These are phyloP conservation scores for Raphanus hybrid DNA, from an alignment of 441 rosid species.

Conservation along the genomic window DNA sequence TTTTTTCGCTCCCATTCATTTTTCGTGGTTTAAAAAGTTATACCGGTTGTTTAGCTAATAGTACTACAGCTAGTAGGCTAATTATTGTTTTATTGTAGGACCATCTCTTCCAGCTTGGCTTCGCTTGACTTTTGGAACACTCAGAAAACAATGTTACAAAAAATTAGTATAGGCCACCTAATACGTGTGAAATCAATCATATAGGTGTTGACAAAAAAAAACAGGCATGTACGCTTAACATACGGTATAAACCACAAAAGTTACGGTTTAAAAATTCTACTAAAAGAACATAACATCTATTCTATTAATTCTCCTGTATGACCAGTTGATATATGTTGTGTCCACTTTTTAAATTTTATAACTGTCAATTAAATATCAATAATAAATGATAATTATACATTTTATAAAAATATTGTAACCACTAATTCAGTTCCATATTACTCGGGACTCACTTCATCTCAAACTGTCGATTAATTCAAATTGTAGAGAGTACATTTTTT, in stretches of 20 bases:
- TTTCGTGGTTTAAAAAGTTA: background rate
- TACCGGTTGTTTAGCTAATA: background rate
- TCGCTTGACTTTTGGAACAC: constrained; percentile 2
- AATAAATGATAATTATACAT: too few relatives aligned
- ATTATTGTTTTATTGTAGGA: background rate
- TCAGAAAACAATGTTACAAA: background rate
- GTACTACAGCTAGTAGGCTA: background rate
- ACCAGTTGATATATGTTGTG: too few relatives aligned
- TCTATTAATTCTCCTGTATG: too few relatives aligned
- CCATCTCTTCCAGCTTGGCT: constrained; percentile 3
- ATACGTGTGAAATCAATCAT: background rate
- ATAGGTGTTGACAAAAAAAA: background rate
- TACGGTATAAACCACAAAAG: background rate
- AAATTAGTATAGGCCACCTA: background rate
- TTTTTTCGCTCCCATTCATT: background rate
- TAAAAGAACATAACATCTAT: background rate
- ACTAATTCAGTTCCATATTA: too few relatives aligned
- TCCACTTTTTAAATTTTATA: too few relatives aligned
- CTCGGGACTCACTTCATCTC: too few relatives aligned
- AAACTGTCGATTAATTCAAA: too few relatives aligned
- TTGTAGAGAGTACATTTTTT: too few relatives aligned
- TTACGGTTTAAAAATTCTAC: background rate
- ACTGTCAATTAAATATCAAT: too few relatives aligned
- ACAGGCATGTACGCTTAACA: background rate
- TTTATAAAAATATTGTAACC: too few relatives aligned